Conservation (phyloP, 2,329 filamentous ascomycete genomes). For the Paecilomyces formosus region DNA sequence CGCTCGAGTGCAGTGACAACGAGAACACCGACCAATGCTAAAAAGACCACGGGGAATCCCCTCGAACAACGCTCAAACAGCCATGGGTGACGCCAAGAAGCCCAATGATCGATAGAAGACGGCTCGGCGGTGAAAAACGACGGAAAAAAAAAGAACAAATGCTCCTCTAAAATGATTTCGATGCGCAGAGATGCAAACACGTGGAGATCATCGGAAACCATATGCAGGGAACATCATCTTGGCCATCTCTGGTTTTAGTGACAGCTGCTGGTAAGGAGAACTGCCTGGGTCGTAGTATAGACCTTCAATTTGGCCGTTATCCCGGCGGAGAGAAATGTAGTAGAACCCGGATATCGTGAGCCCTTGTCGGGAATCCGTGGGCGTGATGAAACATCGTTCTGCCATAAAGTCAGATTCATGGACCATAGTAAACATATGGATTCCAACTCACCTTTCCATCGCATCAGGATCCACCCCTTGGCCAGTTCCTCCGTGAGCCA, state of each 20-base stretch:
- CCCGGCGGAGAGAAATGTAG: slow-evolving; percentile 41
- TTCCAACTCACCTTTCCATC: slow-evolving; percentile 42
- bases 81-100: neutral
- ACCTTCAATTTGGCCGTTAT: slow-evolving; percentile 40
- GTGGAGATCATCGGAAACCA: slow-evolving; percentile 27
- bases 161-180: neutral
- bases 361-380: slow-evolving; percentile 38
- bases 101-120: neutral
- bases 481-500: slow-evolving; percentile 36
- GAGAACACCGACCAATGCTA: neutral
- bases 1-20: neutral
- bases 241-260: slow-evolving; percentile 31
- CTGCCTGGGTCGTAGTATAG: slow-evolving; percentile 44
- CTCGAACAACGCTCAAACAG: neutral
- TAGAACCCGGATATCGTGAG: slow-evolving; percentile 46
- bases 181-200: neutral
- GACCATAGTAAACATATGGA: neutral
- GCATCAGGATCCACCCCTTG: slow-evolving; percentile 43
- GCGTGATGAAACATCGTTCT: slow-evolving; percentile 44
- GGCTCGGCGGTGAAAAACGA: neutral
- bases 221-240: slow-evolving; percentile 37
- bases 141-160: slow-evolving; percentile 9
- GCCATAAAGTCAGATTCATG: neutral
- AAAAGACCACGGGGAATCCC: neutral
- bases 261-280: slow-evolving; percentile 42